A percentile compares a stretch with the other conserved stretches of the same genome.
Conservation (phyloP, 2,329 filamentous ascomycete species). For the Macroventuria anomochaeta region DNA sequence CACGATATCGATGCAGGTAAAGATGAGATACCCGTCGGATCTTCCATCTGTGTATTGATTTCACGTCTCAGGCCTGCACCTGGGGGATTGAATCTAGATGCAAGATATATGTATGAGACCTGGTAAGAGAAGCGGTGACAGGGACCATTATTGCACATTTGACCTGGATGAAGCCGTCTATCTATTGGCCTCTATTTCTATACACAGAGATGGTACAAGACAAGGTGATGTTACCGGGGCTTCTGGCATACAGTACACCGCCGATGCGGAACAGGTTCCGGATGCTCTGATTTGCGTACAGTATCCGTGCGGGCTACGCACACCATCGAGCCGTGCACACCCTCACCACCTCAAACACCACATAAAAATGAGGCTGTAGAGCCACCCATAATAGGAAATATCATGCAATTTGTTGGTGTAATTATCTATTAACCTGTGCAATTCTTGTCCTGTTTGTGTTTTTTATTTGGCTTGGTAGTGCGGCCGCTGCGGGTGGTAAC, state of each 20-base stretch:
- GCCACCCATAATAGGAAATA: too few species aligned
- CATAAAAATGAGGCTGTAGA: too few species aligned
- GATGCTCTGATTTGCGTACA: neutral
- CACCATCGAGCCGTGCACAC: too few species aligned
- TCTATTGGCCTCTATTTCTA: neutral
- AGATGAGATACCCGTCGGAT: too few species aligned
- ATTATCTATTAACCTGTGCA: too few species aligned
- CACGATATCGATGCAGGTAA: neutral
- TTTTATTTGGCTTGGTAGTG: too few species aligned
- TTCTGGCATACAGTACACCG: neutral
- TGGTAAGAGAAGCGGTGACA: neutral
- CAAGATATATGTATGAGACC: neutral
- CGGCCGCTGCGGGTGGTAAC: too few species aligned
- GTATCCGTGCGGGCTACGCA: too few species aligned
- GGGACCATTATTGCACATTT: neutral
- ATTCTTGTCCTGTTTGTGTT: too few species aligned
- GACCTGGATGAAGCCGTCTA: neutral
- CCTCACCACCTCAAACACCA: neutral
- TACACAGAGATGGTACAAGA: neutral
- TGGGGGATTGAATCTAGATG: neutral
- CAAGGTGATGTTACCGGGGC: neutral
- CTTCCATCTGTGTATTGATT: too few species aligned
- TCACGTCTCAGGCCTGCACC: neutral
- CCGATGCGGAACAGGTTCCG: conserved; percentile 5
- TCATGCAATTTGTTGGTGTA: too few species aligned